Evolutionary conservation across 345 rosid genomes (phyloP).

Genomic region (Pseudoturritis turrita): DNA sequence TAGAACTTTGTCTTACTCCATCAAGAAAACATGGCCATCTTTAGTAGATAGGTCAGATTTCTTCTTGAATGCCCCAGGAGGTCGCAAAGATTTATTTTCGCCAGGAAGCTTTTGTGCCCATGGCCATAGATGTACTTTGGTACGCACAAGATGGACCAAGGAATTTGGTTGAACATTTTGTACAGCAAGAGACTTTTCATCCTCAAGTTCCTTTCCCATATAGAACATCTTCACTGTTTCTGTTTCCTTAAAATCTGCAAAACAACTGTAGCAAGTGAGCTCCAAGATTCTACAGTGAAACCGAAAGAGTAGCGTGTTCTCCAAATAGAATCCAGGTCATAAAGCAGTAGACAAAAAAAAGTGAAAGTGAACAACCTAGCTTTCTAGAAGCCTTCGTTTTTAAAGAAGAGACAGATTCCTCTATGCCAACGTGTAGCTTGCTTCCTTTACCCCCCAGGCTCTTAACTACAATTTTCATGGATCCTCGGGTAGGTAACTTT

Average conservation of each 20-base stretch:
- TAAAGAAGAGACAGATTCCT: slow-evolving; percentile 74
- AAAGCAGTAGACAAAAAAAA: slow-evolving; percentile 1
- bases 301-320: not conserved
- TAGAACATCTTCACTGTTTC: slow-evolving; percentile 78
- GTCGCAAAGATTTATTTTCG: slow-evolving; percentile 84
- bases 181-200: slow-evolving; percentile 61
- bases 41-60: slow-evolving; percentile 93
- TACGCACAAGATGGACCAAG: slow-evolving; percentile 85
- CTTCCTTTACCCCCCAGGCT: slow-evolving; percentile 98
- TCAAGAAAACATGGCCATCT: slow-evolving; percentile 91
- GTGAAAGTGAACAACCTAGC: slow-evolving; percentile 59
- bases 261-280: slow-evolving; percentile 18
- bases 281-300: slow-evolving; percentile 9
- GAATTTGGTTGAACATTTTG: slow-evolving; percentile 92
- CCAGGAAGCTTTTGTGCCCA: slow-evolving; percentile 88
- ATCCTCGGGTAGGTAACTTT: slow-evolving; percentile 69
- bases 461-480: slow-evolving; percentile 84
- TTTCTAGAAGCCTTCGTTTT: slow-evolving; percentile 87
- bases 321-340: slow-evolving; percentile 4
- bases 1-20: slow-evolving; percentile 73
- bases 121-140: slow-evolving; percentile 76
- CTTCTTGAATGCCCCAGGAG: slow-evolving; percentile 99
- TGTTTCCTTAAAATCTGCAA: slow-evolving; percentile 83
- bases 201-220: slow-evolving; percentile 89
- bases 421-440: slow-evolving; percentile 80